A percentile compares a stretch with the other conserved stretches of the same genome.
These are phyloP conservation scores for Aspergillus unguis DNA, from an alignment of 2,329 filamentous ascomycete species.

Conservation along the genomic window DNA sequence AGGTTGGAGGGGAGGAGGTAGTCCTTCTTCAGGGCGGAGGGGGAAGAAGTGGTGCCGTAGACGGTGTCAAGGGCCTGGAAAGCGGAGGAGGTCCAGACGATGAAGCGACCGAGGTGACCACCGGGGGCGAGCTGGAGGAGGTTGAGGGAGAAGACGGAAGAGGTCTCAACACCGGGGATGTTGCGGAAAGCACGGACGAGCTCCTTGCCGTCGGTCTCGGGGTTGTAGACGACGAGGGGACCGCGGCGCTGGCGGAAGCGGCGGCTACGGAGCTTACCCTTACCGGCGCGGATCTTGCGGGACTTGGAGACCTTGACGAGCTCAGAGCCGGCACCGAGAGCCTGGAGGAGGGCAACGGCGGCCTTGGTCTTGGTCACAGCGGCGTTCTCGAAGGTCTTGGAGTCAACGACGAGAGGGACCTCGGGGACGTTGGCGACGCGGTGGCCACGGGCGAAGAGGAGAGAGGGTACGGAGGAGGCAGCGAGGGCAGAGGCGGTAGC, in stretches of 20 bases:
- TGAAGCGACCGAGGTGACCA: constrained; percentile 97
- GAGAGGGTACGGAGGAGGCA: constrained; percentile 90
- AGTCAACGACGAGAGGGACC: constrained; percentile 95
- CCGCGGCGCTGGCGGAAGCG: constrained; percentile 97
- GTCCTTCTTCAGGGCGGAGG: constrained; percentile 96
- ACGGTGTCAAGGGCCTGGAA: constrained; percentile 96
- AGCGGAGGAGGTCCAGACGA: constrained; percentile 96
- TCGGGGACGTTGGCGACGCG: constrained; percentile 87
- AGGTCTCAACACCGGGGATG: constrained; percentile 97
- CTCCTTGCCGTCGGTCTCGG: constrained; percentile 91
- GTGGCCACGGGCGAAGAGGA: constrained; percentile 96
- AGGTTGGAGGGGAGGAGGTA: constrained; percentile 93
- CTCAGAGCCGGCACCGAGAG: constrained; percentile 84
- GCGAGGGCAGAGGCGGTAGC: constrained; percentile 96
- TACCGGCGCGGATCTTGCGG: constrained; percentile 95
- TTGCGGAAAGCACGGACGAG: constrained; percentile 96
- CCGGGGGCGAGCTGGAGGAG: constrained; percentile 98
- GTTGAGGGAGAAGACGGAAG: constrained; percentile 89
- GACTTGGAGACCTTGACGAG: constrained; percentile 94
- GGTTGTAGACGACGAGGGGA: constrained; percentile 96
- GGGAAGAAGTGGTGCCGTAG: constrained; percentile 88
- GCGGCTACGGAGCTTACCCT: constrained; percentile 97
- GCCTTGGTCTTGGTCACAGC: constrained; percentile 83
- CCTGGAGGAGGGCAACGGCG: constrained; percentile 82
- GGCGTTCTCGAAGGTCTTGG: constrained; percentile 75